Base-by-base conservation (phyloP, 23 red algal species). In the Gracilaria caudata region DNA sequence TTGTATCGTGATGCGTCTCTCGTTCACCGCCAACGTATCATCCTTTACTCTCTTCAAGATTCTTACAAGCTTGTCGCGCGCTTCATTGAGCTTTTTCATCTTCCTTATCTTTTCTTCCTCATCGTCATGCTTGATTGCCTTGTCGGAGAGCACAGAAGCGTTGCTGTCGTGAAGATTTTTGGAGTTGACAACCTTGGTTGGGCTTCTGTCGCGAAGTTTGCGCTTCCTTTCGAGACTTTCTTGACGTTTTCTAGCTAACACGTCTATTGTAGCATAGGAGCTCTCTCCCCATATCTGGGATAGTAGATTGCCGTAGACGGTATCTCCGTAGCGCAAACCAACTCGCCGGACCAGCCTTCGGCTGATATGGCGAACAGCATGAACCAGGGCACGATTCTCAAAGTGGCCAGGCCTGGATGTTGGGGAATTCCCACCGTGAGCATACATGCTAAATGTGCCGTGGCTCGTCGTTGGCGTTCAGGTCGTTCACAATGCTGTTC, bases 251-350 rank as follows among this genome's bases (percentile, higher is more conserved):
- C 34, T 49, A 10, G 56, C 71, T 20, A 89, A 32, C 12, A 89
- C 54, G 17, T 89, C 71, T 17, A 78, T 89, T 19, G 85, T 89
- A 28, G 71, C 85, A 34, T 63, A 77, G 14, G 66, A 8, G 32
- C 85, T 89, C 34, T 78, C 55, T 64, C 85, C 85, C 71, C 71
- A 79, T 49, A 89, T 89, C 47, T 89, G 46, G 51, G 85, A 89
- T 13, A 89, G 54, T 23, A 89, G 61, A 46, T 6, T 53, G 38
- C 70, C 85, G 57, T 89, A 89, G 9, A 38, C n/a, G 8, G 54
- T 28, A 59, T 89, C 72, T 45, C 71, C 51, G 16, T 70, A 79
- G 7, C 34, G 65, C 38, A 89, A 13, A 7, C 85, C 74, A 20
- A 54, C 85, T 25, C 85, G 68, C 23, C 61, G 34, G 0, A 89